phyloP scores from a whole-genome alignment of 2,329 filamentous ascomycete species.

The Pseudogymnoascus sp. region DNA sequence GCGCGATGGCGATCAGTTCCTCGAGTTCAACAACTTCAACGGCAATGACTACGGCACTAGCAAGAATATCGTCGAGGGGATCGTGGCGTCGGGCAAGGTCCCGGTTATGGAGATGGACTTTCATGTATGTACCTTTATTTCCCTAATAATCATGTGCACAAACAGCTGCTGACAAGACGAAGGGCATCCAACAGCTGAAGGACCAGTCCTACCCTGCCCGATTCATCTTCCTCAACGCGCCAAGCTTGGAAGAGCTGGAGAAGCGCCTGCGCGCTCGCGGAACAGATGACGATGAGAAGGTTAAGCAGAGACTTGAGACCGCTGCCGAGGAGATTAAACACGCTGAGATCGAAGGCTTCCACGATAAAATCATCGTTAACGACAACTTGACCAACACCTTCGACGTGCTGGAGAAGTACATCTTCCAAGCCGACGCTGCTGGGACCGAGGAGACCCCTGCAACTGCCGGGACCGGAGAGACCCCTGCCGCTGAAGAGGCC shows the following conservation, averaged over 20 bases:
- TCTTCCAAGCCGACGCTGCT: constrained; percentile 30
- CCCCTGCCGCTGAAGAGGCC: constrained; percentile 11
- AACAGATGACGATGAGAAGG: constrained; percentile 38
- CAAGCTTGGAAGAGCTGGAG: constrained; percentile 32
- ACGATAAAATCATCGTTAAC: constrained; percentile 44
- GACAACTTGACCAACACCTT: constrained; percentile 42
- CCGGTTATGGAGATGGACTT: constrained; percentile 45
- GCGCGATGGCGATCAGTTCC: constrained; percentile 49
- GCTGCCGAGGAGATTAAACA: constrained; percentile 36
- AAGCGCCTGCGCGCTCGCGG: constrained; percentile 34
- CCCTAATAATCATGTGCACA: background rate
- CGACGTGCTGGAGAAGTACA: constrained; percentile 39
- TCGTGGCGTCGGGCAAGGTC: constrained; percentile 49
- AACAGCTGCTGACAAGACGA: constrained; percentile 7
- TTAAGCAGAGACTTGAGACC: constrained; percentile 35
- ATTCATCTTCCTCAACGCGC: constrained; percentile 43
- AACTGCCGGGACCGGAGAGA: constrained; percentile 14
- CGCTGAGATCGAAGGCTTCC: constrained; percentile 36
- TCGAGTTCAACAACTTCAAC: constrained; percentile 45
- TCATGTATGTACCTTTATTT: constrained; percentile 37
- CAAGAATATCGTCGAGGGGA: constrained; percentile 41
- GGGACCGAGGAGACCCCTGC: constrained; percentile 15
- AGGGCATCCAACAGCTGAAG: constrained; percentile 49
- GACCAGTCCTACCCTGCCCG: constrained; percentile 48
- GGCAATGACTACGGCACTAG: constrained; percentile 48